phyloP scores from a whole-genome alignment of 257 asterid species.

The Solanum pimpinellifolium region DNA sequence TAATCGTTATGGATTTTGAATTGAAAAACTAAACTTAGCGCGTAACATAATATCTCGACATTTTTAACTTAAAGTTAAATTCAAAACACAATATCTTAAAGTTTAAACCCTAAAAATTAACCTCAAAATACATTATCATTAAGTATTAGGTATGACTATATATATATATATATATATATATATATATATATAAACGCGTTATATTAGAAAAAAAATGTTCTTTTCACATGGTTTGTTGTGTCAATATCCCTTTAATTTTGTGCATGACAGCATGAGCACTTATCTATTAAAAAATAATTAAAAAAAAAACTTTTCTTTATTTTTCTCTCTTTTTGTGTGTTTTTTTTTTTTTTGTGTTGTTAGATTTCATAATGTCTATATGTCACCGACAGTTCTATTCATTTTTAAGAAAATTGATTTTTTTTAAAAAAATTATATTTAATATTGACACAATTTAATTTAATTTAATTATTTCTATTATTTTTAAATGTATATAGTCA shows the following conservation, averaged over 20 bases:
- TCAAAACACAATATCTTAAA: not conserved
- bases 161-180: not conserved
- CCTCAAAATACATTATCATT: not conserved
- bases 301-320: not conserved
- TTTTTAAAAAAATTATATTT: not conserved
- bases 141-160: not conserved
- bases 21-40: not conserved
- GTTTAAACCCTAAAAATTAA: not conserved
- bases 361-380: not conserved
- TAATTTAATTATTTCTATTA: accelerated
- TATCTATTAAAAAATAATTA: not conserved
- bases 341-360: not conserved
- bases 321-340: not conserved
- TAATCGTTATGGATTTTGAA: not conserved
- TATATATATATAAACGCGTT: not conserved
- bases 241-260: not conserved
- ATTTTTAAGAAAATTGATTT: not conserved
- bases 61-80: not conserved
- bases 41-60: not conserved
- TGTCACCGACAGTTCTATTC: not conserved
- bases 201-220: not conserved
- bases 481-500: not conserved
- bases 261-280: not conserved
- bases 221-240: not conserved
- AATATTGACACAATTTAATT: not conserved